Evolutionary conservation across 257 asterid species (phyloP).

Genomic region (Solanum phureja): DNA sequence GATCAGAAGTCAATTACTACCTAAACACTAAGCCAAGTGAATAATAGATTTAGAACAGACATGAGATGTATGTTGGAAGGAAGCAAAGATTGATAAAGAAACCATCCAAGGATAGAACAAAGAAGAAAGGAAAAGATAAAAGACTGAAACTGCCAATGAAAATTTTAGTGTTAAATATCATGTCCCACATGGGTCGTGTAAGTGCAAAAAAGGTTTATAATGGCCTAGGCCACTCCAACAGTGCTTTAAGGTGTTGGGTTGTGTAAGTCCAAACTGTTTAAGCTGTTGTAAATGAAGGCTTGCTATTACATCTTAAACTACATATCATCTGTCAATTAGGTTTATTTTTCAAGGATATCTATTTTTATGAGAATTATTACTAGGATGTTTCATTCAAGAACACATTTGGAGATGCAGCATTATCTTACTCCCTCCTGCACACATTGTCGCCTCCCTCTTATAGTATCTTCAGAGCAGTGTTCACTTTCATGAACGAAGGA

Average conservation of each 20-base stretch:
- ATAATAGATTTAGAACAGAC: neutral
- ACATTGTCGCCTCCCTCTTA: neutral
- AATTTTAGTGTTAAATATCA: neutral
- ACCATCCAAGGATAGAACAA: neutral
- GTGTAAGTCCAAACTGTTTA: neutral
- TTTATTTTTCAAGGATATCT: neutral
- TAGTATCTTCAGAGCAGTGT: neutral
- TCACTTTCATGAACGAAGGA: neutral
- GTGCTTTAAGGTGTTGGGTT: neutral
- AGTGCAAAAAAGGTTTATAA: neutral
- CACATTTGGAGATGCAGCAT: neutral
- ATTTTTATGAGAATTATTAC: neutral
- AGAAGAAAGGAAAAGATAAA: neutral
- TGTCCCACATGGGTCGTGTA: neutral
- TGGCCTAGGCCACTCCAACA: neutral
- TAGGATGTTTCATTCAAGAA: neutral
- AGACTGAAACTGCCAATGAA: neutral
- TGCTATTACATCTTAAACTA: neutral
- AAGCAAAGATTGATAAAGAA: neutral
- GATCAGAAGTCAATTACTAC: neutral
- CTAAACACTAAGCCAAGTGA: neutral
- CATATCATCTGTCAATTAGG: neutral
- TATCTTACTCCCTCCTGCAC: neutral
- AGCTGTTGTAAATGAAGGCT: neutral
- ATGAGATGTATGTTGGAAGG: neutral